These are phyloP conservation scores for Coffea eugenioides DNA, from an alignment of 257 asterid genomes.

Conservation along the genomic window DNA sequence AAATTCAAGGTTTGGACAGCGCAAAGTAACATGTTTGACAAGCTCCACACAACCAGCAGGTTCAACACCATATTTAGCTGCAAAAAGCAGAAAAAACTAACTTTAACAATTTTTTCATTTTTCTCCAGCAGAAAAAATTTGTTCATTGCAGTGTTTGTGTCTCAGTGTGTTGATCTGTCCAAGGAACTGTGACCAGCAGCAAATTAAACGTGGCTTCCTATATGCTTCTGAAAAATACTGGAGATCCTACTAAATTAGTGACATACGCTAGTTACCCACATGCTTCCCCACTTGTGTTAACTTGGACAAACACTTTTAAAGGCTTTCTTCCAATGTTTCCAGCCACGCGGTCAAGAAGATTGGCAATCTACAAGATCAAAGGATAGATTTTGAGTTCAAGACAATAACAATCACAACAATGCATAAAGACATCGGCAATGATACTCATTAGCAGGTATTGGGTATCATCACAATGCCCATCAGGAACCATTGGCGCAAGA, in stretches of 20 bases:
- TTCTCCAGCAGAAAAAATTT: neutral
- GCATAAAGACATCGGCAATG: neutral
- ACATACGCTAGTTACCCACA: slow-evolving; percentile 60
- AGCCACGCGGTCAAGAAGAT: slow-evolving; percentile 68
- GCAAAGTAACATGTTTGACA: slow-evolving; percentile 50
- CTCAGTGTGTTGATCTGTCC: neutral
- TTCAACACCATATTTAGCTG: slow-evolving; percentile 92
- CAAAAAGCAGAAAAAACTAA: slow-evolving; percentile 19
- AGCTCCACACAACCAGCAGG: slow-evolving; percentile 73
- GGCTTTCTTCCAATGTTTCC: slow-evolving; percentile 83
- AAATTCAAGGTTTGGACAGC: slow-evolving; percentile 86
- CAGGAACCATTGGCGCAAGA: neutral
- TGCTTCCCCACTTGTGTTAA: slow-evolving; percentile 97
- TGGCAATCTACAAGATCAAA: slow-evolving; percentile 60
- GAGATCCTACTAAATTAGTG: slow-evolving; percentile 17
- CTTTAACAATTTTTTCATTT: neutral
- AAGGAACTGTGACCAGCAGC: slow-evolving; percentile 1
- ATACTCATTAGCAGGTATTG: neutral
- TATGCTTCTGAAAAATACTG: neutral
- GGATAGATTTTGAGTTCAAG: neutral
- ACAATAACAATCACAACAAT: neutral
- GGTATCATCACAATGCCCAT: neutral
- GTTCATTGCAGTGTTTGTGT: neutral
- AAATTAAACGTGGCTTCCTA: neutral
- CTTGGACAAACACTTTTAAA: slow-evolving; percentile 85